Conservation (phyloP, 2,329 filamentous ascomycete genomes). For the Cladosporium sp. region DNA sequence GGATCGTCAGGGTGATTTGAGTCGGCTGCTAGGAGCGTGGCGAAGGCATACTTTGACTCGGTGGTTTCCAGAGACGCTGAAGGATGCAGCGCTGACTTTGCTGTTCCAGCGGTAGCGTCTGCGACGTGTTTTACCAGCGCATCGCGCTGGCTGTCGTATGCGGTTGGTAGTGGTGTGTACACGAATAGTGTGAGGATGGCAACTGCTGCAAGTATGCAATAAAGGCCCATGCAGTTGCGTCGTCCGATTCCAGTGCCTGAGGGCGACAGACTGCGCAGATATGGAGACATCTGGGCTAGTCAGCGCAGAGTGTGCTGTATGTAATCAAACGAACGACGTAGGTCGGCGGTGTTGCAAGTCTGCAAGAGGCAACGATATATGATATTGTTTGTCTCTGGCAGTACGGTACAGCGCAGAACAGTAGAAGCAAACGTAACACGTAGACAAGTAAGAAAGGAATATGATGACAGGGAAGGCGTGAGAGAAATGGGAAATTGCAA, state of each 20-base stretch:
- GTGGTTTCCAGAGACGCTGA: background rate
- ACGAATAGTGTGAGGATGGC: slow-evolving; percentile 14
- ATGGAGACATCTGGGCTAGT: slow-evolving; percentile 2
- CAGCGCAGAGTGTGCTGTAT: background rate
- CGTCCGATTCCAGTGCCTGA: slow-evolving; percentile 8
- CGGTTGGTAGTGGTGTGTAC: slow-evolving; percentile 13
- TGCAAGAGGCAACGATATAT: background rate
- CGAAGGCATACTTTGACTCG: slow-evolving; percentile 30
- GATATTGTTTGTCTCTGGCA: background rate
- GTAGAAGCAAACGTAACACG: background rate
- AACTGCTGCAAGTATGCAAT: slow-evolving; percentile 6
- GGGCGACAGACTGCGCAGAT: slow-evolving; percentile 14
- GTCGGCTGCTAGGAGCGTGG: slow-evolving; percentile 31
- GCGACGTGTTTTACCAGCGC: slow-evolving; percentile 15
- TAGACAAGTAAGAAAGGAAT: background rate
- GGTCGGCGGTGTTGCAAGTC: background rate
- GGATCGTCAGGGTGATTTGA: slow-evolving; percentile 19
- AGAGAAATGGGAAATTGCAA: background rate
- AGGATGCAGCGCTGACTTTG: background rate
- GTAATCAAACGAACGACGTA: background rate
- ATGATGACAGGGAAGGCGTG: background rate
- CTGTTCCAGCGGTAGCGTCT: background rate
- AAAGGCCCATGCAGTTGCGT: slow-evolving; percentile 12
- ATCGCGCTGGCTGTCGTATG: slow-evolving; percentile 15
- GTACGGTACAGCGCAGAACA: background rate